Base-by-base conservation (phyloP, 106 monocot species). In the Amphibolis antarctica region DNA sequence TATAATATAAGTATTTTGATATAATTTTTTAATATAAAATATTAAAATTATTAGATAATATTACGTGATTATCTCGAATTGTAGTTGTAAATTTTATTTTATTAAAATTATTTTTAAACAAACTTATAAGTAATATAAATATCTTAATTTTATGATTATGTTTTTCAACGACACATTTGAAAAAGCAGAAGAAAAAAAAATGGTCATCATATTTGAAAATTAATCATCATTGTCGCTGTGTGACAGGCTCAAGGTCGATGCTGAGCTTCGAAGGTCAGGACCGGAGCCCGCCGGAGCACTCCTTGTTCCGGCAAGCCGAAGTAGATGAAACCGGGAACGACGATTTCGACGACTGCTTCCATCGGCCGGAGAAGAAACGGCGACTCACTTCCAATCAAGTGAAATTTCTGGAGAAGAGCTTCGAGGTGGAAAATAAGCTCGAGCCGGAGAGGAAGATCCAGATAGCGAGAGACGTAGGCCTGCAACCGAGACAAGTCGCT, bases 401-500 rank as follows among this genome's bases (percentile, higher is more conserved):
- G 9, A 72, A 78, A 50, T 83, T 73, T 43, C 74, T 87, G 0
- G 87, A 87, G 75, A 75, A 63, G 57, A 80, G 75, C 31, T 87
- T 87, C 12, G 83, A 87, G 59, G 4, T 73, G 1, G 87, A 83
- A 29, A 87, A 73, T 60, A 87, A 80, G 72, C 83, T 87, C 0
- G 87, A 87, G 47, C 83, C 83, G 0, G 80, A 87, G 58, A 71
- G 83, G 64, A 87, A 87, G 48, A 44, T 76, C 27, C 75, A 87
- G 66, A 67, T 87, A 1, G 83, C 87, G 3, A 77, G 42, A 65
- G 80, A 75, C 25, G 78, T 87, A 0, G 83, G 80, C 1, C 66
- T 87, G 66, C 77, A 83, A 28, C 87, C 87, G 0, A 50, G 80
- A 43, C 87, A 87, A 62, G 78, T 87, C 3, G 87, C 87, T 0